Percentiles rank a stretch among this genome's conserved stretches.
phyloP scores from a whole-genome alignment of 208 protist species.

The Leishmania arabica region DNA sequence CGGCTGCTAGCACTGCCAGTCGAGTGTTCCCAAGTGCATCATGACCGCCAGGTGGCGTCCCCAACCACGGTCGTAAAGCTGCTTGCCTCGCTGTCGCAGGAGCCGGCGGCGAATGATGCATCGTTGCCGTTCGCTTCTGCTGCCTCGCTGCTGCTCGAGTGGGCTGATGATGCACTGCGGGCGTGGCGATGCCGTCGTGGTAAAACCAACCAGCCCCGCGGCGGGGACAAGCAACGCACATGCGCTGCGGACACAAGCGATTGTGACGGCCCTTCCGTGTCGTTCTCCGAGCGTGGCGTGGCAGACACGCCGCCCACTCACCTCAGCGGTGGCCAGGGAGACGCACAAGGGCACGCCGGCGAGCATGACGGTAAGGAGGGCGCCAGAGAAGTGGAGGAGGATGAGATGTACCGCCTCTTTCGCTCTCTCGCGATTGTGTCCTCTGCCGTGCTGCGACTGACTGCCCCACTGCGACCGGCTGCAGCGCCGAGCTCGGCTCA shows the following conservation, averaged over 20 bases:
- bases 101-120: not conserved
- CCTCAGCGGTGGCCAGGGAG: not conserved
- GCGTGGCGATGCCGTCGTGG: not conserved
- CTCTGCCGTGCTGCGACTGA: constrained; percentile 16
- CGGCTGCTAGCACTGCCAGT: constrained; percentile 24
- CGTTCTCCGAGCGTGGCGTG: not conserved
- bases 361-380: not conserved
- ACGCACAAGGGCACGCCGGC: not conserved
- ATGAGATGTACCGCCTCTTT: constrained; percentile 25
- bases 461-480: not conserved
- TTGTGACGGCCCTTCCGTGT: not conserved
- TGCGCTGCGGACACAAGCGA: not conserved
- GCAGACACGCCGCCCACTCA: not conserved
- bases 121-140: not conserved
- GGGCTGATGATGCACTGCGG: constrained; percentile 3
- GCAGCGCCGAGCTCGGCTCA: not conserved
- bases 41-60: constrained; percentile 1
- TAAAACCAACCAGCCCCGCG: not conserved
- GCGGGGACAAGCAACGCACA: not conserved
- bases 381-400: constrained; percentile 13
- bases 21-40: not conserved
- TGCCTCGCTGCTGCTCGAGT: constrained; percentile 1
- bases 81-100: constrained; percentile 5
- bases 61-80: constrained; percentile 4
- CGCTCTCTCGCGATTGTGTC: constrained; percentile 18